Conservation (phyloP, 805 yeast genomes). For the Candida pini region DNA sequence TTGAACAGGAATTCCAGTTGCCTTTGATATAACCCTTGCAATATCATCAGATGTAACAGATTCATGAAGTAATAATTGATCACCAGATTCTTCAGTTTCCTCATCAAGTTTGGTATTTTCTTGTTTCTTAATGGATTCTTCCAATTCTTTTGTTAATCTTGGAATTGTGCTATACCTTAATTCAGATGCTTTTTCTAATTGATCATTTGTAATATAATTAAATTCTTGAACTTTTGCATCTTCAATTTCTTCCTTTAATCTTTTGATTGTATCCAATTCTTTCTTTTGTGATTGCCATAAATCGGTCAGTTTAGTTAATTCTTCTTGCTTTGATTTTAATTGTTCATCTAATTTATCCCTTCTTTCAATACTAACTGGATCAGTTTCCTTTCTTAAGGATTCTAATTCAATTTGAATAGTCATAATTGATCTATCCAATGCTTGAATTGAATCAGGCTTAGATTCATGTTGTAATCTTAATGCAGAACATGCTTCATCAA, state of each 20-base stretch:
- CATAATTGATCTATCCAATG: constrained; percentile 82
- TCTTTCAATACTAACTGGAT: constrained; percentile 74
- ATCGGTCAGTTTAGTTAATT: constrained; percentile 64
- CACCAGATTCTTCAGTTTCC: constrained; percentile 27
- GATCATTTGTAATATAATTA: constrained; percentile 74
- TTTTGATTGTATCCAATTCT: constrained; percentile 71
- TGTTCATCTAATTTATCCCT: constrained; percentile 67
- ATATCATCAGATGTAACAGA: constrained; percentile 93
- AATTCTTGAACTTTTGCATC: constrained; percentile 80
- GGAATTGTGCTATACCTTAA: constrained; percentile 87
- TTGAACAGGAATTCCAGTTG: constrained; percentile 94
- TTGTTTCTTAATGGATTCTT: constrained; percentile 32
- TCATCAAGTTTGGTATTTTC: constrained; percentile 7
- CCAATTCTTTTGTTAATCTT: constrained; percentile 57
- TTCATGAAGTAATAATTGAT: constrained; percentile 61
- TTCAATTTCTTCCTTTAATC: constrained; percentile 77
- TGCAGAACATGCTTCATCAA: constrained; percentile 97
- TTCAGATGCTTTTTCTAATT: constrained; percentile 84
- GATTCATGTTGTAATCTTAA: constrained; percentile 93
- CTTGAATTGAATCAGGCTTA: constrained; percentile 90
- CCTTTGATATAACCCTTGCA: constrained; percentile 83
- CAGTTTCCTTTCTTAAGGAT: constrained; percentile 89
- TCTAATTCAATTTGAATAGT: constrained; percentile 94
- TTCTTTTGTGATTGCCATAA: constrained; percentile 83
- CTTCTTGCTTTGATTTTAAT: constrained; percentile 55